Evolutionary conservation across 306 rosid genomes (phyloP).

Genomic region (Begonia peltatifolia): DNA sequence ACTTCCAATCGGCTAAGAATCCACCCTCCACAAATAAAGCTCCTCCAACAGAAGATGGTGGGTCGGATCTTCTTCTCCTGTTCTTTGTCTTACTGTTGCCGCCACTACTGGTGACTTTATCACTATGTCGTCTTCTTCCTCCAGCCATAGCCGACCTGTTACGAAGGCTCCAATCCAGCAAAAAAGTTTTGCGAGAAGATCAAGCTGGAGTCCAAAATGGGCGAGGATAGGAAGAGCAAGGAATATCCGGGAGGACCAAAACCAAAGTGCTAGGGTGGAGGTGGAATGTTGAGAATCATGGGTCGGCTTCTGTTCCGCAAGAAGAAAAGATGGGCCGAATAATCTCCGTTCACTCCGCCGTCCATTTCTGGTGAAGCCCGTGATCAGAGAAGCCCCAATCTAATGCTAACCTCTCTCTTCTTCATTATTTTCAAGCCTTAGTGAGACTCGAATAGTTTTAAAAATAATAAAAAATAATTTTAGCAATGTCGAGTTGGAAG

Average conservation of each 20-base stretch:
- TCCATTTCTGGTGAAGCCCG: no score
- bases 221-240: not conserved
- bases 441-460: not conserved
- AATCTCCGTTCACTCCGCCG: no score
- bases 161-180: not conserved
- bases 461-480: no score
- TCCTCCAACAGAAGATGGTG: constrained; percentile 8
- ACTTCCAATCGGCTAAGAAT: constrained; percentile 54
- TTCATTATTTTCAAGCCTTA: no score
- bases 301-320: no score
- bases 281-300: not conserved
- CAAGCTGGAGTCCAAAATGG: not conserved
- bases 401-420: no score
- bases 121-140: constrained; percentile 36
- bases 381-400: no score
- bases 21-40: constrained; percentile 63
- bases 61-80: constrained; percentile 23
- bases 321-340: no score
- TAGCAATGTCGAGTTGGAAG: no score
- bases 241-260: not conserved
- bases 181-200: not conserved
- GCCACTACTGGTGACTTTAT: not conserved
- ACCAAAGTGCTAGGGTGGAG: not conserved
- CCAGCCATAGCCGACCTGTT: constrained; percentile 29
- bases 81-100: constrained; percentile 4